These are phyloP conservation scores for Erythrophleum ivorense DNA, from an alignment of 331 rosid species.

Conservation along the genomic window DNA sequence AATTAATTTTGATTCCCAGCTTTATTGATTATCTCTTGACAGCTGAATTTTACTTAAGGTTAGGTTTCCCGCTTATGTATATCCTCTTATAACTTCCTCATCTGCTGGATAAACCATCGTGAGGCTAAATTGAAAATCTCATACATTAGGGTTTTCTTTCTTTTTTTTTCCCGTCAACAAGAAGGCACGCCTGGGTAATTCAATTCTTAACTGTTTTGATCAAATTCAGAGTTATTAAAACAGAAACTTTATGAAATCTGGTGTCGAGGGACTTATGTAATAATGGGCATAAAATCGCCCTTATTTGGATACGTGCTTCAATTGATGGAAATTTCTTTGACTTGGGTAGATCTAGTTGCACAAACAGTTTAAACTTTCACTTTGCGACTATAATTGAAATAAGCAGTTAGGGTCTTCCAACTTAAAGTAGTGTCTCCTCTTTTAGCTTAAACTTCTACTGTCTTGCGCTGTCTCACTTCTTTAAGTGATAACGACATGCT, in stretches of 20 bases:
- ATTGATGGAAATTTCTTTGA: slow-evolving; percentile 11
- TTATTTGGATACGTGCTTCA: not conserved
- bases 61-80: not conserved
- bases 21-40: not conserved
- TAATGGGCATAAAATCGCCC: not conserved
- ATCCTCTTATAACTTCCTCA: too few species aligned
- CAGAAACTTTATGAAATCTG: slow-evolving; percentile 37
- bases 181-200: not conserved
- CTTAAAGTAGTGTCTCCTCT: not conserved
- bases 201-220: slow-evolving; percentile 14
- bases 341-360: not conserved
- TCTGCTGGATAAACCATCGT: slow-evolving; percentile 17
- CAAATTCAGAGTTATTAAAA: not conserved
- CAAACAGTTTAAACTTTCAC: not conserved
- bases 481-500: not conserved
- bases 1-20: not conserved
- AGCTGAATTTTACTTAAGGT: not conserved
- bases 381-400: not conserved
- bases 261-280: not conserved
- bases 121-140: slow-evolving; percentile 3
- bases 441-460: not conserved
- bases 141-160: not conserved
- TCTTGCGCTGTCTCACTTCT: not conserved
- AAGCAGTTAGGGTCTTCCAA: not conserved
- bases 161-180: not conserved